Percentiles rank a stretch among this genome's conserved stretches.
Evolutionary conservation across 805 yeast species (phyloP).

Genomic region (Huiozyma sinensis): DNA sequence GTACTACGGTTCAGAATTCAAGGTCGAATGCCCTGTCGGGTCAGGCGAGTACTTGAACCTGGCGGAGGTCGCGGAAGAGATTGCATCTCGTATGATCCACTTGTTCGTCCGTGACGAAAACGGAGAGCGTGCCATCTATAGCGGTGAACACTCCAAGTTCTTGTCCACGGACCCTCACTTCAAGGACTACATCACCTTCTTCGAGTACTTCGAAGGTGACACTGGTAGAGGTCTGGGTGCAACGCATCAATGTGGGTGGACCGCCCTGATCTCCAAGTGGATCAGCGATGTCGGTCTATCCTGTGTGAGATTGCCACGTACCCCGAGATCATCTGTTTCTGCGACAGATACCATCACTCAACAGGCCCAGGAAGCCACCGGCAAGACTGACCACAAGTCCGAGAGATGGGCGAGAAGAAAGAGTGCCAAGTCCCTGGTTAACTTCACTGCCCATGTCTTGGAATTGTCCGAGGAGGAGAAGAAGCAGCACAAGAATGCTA

Average conservation of each 20-base stretch:
- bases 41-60: conserved; percentile 67
- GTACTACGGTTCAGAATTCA: conserved; percentile 78
- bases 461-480: conserved; percentile 58
- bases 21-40: conserved; percentile 84
- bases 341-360: conserved; percentile 3
- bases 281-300: conserved; percentile 82
- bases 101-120: conserved; percentile 61
- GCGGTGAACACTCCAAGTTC: conserved; percentile 48
- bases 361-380: conserved; percentile 4
- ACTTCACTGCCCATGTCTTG: conserved; percentile 54
- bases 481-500: conserved; percentile 19
- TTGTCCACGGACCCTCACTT: conserved; percentile 59
- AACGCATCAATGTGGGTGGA: conserved; percentile 95
- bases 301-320: conserved; percentile 26
- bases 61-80: conserved; percentile 84
- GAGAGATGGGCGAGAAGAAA: conserved; percentile 48
- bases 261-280: conserved; percentile 85
- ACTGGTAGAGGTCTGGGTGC: conserved; percentile 92
- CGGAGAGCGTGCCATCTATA: conserved; percentile 69
- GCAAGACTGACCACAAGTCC: conserved; percentile 6
- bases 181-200: conserved; percentile 67
- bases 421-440: conserved; percentile 63
- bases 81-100: conserved; percentile 77
- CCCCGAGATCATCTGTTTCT: conserved; percentile 20
- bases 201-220: conserved; percentile 89